phyloP scores from a whole-genome alignment of 1,284 basidiomycete species.

The Malassezia dermatis region DNA sequence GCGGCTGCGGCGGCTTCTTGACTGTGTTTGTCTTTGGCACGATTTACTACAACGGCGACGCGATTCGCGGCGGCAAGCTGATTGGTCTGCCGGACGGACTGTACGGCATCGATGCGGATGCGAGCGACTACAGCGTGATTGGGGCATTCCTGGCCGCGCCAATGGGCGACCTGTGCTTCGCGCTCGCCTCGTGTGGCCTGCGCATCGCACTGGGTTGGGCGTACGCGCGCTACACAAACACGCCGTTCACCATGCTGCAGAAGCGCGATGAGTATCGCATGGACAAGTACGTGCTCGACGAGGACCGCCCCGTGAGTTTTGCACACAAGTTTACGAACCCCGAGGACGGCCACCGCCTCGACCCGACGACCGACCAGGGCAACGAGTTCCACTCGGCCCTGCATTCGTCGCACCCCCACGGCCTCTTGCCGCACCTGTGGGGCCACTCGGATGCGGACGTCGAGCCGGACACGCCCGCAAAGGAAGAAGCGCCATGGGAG shows the following conservation, averaged over 20 bases:
- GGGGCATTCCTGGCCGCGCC: slow-evolving; percentile 46
- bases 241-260: slow-evolving; percentile 26
- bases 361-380: neutral
- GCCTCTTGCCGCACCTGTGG: neutral
- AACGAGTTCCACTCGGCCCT: slow-evolving; percentile 3
- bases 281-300: slow-evolving; percentile 27
- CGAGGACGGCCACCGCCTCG: slow-evolving; percentile 23
- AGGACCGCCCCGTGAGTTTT: slow-evolving; percentile 32
- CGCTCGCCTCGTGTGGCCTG: slow-evolving; percentile 20
- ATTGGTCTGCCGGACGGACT: slow-evolving; percentile 41
- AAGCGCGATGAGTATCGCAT: slow-evolving; percentile 23
- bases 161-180: slow-evolving; percentile 37
- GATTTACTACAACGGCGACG: slow-evolving; percentile 35
- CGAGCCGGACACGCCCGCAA: neutral
- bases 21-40: slow-evolving; percentile 46
- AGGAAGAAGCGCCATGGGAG: neutral
- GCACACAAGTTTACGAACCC: slow-evolving; percentile 28
- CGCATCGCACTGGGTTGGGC: slow-evolving; percentile 22
- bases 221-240: slow-evolving; percentile 21
- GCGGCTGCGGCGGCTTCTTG: slow-evolving; percentile 46
- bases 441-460: neutral
- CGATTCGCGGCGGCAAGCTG: slow-evolving; percentile 28
- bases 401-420: neutral
- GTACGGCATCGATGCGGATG: slow-evolving; percentile 18
- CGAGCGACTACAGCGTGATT: slow-evolving; percentile 41